Base-by-base conservation (phyloP, 192 early-diverging fungal species). In the Coemansia sp. region DNA sequence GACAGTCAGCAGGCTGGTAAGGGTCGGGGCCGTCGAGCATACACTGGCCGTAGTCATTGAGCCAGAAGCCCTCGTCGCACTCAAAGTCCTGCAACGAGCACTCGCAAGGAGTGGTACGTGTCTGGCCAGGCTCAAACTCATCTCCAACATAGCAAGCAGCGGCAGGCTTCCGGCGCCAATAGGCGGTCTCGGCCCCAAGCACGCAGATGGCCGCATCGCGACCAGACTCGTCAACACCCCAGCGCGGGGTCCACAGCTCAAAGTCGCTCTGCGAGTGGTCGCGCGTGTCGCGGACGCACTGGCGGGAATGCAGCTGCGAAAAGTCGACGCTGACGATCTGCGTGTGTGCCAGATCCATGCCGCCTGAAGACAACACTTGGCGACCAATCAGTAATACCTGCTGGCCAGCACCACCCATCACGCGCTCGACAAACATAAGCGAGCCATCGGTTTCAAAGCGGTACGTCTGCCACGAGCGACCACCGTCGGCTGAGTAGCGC, bases 1-100 rank as follows among this genome's bases (percentile, higher is more conserved):
- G 81, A 66, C 96, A 96, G 49, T 83, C 78, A 1, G 66, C 58
- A 0, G 95, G 94, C 68, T 89, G 87, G 12, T 87, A 73, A 7
- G 93, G 92, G 60, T 97, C 92, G 16, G 71, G 83, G 7, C 88
- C 90, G 52, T 86, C 83, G 8, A 85, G 73, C 4, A 78, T 81
- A 57, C 93, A 95, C 47, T 85, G 62, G 41, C 88, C 88, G 16
- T 86, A 69, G 27, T 75, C 83, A 55, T 92, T 81, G 27, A 81
- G 85, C 84, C 88, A 95, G 68, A 92, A 98, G 9, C 87, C 84
- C 82, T 86, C 83, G 44, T 90, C 93, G 67, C 96, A 98, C 85
- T 95, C 93, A 68, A 79, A 98, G 77, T 98, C 96, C 21, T 69
- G 74, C 4, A 85, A 64, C 3, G 85, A 81, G 71, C 96, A 98